Evolutionary conservation across 257 asterid species (phyloP), one percentile per base, ranked within the genome.

Genomic region (Marsdenia floribunda): DNA sequence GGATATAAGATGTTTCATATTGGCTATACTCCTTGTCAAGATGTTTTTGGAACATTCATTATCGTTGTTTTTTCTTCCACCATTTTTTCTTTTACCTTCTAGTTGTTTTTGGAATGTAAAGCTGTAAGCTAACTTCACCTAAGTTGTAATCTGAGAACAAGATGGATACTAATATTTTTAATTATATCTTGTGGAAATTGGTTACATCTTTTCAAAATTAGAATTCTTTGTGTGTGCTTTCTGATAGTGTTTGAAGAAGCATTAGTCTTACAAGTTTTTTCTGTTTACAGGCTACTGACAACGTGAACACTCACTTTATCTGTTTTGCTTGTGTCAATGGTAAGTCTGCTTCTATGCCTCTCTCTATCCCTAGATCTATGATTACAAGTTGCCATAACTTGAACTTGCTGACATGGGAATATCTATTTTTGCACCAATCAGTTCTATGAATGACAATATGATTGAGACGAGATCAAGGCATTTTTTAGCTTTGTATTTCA

Each of bases 231-330:
- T 50, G 7, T 13, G 1, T 26, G 22, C 57, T 46, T 18, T 46
- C 44, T 38, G 29, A 42, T 73, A 57, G n/a, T 53, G 58, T 42
- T 73, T 53, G 37, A 47, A 64, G 21, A 59, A 67, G 65, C 35
- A 26, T 21, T 29, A 58, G 19, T 68, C 67, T 83, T 40, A 66
- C 68, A 57, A 44, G 21, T 68, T 80, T 80, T 72, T 8, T 29
- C 49, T 64, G 47, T 83, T 72, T 80, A 65, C 97, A 94, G 97
- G 97, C 97, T 21, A 80, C 88, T 13, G 92, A 86, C 53, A 53
- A 86, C 49, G 97, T 92, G 54, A 85, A 90, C 79, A 86, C 96
- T 5, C 99, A 92, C 82, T 92, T 92, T 81, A 90, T 94, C 81
- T 90, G 97, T 88, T 94, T 89, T 81, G 12, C 90, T 29, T 92